Base-by-base conservation (phyloP, 371 early-diverging fungal genomes). In the Mortierella sp. region DNA sequence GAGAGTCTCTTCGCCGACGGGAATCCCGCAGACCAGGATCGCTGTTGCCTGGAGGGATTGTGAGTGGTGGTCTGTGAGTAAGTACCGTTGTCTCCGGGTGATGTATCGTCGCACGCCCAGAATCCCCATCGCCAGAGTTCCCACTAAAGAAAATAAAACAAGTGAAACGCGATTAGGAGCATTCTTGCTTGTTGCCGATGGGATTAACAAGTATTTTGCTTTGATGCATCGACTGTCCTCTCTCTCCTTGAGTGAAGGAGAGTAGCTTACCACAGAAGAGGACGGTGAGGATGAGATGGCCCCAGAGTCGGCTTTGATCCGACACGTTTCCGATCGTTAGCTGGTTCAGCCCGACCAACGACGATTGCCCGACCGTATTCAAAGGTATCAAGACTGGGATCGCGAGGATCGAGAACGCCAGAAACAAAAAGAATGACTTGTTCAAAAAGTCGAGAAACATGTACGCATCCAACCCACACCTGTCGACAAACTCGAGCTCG, bases 11-110 rank as follows among this genome's bases (percentile, higher is more conserved):
- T 82, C 86, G 67, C 85, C 85, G 37, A 52, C 64, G n/a, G 89
- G 94, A 76, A 90, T 87, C 19, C 90, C 90, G 16, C 90, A 88
- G 7, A 95, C 91, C 69, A 89, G 89, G 37, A 95, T 79, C 1
- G 93, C 93, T 39, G 91, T 90, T 0, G 94, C 91, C 58, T 88
- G 88, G n/a, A 90, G 87, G 14, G 90, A 88, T 37, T 85, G 68
- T 4, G 64, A 24, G 13, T 76, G 81, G 19, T 50, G 70, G 0
- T 73, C 63, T 13, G 61, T 71, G 71, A 73, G 73, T 22, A 81
- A 68, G 39, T 71, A 81, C 6, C 53, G 58, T 61, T 81, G 81
- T 26, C 81, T 39, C 45, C 74, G 73, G 11, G 34, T 47, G 29
- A 81, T 81, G 64, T 81, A 81, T n/a, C 26, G 67, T 31, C 74